Percentiles rank a stretch among this genome's conserved stretches.
phyloP scores from a whole-genome alignment of 345 rosid genomes.

The Clarkia xantiana region DNA sequence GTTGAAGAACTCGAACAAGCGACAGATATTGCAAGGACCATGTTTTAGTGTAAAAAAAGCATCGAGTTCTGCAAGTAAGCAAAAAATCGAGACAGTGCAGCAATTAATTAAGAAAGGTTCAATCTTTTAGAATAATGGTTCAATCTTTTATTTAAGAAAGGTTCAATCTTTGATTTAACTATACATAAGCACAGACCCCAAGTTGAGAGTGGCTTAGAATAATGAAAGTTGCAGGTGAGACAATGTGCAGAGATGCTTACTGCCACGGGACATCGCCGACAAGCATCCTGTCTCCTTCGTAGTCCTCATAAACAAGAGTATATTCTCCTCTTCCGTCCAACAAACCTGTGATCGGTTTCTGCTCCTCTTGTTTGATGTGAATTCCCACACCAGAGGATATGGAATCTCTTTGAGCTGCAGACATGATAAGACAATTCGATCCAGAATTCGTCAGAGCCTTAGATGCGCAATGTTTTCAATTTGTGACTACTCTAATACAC shows the following conservation, averaged over 20 bases:
- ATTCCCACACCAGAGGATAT: slow-evolving; percentile 29
- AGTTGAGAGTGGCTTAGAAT: not conserved
- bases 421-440: slow-evolving; percentile 3
- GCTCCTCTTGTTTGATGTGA: slow-evolving; percentile 39
- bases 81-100: not conserved
- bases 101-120: not conserved
- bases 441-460: not conserved
- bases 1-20: not conserved
- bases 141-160: not conserved
- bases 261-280: slow-evolving; percentile 99
- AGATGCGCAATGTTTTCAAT: too few relatives aligned
- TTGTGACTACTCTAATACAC: too few relatives aligned
- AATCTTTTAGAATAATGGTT: slow-evolving; percentile 3
- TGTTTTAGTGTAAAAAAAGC: slow-evolving; percentile 1
- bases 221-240: not conserved
- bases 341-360: slow-evolving; percentile 50
- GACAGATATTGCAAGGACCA: too few relatives aligned
- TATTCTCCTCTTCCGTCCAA: slow-evolving; percentile 82
- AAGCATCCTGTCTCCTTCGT: slow-evolving; percentile 98
- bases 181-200: too few relatives aligned
- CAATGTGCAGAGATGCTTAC: slow-evolving; percentile 46
- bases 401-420: slow-evolving; percentile 64
- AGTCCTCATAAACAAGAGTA: slow-evolving; percentile 91
- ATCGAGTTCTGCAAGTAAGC: slow-evolving; percentile 1
- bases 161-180: not conserved